These are phyloP conservation scores for Camellia granthamiana DNA, from an alignment of 148 eudicot genomes.

Conservation along the genomic window DNA sequence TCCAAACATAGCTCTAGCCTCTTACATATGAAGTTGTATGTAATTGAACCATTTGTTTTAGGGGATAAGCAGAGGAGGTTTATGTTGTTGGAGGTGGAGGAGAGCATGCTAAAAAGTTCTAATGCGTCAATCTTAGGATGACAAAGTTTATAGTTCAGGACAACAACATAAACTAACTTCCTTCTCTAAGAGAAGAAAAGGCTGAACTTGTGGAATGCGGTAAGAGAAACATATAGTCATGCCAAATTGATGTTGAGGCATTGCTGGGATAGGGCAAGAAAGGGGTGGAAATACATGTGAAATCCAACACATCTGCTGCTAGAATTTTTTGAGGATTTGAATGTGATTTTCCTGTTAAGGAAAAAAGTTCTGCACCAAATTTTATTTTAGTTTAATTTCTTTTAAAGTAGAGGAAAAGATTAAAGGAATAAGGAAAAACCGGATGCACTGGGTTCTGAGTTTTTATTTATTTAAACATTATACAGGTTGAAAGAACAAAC, in stretches of 20 bases:
- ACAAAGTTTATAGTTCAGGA: conserved; percentile 1
- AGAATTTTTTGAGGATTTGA: not conserved
- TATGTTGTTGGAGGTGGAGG: not conserved
- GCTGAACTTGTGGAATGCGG: not conserved
- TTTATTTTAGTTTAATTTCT: not conserved
- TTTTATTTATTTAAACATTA: not conserved
- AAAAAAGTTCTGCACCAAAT: not conserved
- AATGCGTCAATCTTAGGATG: not conserved
- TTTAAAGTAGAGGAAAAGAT: too few species aligned
- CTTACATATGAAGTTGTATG: not conserved
- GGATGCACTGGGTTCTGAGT: not conserved
- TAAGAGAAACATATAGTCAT: not conserved
- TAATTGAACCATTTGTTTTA: not conserved
- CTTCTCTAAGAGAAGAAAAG: not conserved
- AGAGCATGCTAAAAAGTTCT: not conserved
- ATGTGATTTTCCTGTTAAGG: not conserved
- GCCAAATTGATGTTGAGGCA: too few species aligned
- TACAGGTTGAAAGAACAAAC: not conserved
- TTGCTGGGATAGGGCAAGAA: not conserved
- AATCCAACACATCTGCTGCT: not conserved
- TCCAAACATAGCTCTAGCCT: not conserved
- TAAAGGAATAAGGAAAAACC: conserved; percentile 1
- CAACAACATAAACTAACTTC: not conserved
- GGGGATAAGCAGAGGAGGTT: not conserved
- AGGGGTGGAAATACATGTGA: not conserved